Conservation (phyloP, 306 rosid genomes). For the Medicago lupulina region DNA sequence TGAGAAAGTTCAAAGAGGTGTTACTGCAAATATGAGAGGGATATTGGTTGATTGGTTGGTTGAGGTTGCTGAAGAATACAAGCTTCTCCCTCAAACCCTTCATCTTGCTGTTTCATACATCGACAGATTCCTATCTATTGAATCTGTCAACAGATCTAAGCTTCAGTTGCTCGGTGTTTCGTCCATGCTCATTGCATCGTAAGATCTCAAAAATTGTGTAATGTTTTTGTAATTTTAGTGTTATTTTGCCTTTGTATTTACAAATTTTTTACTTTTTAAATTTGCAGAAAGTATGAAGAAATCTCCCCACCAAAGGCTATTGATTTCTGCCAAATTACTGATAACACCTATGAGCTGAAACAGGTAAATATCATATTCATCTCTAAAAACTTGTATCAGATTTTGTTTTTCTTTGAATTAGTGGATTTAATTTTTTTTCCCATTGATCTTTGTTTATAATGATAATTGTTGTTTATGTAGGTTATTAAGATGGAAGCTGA, state of each 20-base stretch:
- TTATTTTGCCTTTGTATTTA: not conserved
- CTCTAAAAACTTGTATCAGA: not conserved
- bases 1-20: conserved; percentile 60
- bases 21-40: conserved; percentile 73
- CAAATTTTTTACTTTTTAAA: not conserved
- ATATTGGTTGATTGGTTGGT: conserved; percentile 91
- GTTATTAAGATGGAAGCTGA: conserved; percentile 87
- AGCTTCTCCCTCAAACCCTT: conserved; percentile 73
- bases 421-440: not conserved
- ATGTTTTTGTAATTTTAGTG: not conserved
- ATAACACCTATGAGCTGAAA: conserved; percentile 60
- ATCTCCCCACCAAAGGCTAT: conserved; percentile 74
- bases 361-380: conserved; percentile 48
- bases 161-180: conserved; percentile 85
- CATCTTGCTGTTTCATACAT: conserved; percentile 64
- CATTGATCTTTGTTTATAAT: not conserved
- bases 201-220: conserved; percentile 33
- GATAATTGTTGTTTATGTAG: conserved; percentile 40
- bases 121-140: conserved; percentile 67
- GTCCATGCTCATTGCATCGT: conserved; percentile 86
- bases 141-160: conserved; percentile 42
- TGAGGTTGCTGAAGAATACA: conserved; percentile 85
- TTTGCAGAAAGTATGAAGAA: conserved; percentile 85
- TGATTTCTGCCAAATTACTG: conserved; percentile 75
- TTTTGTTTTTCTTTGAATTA: not conserved